Conservation (phyloP, 2,329 filamentous ascomycete species). For the Macrophomina tecta region DNA sequence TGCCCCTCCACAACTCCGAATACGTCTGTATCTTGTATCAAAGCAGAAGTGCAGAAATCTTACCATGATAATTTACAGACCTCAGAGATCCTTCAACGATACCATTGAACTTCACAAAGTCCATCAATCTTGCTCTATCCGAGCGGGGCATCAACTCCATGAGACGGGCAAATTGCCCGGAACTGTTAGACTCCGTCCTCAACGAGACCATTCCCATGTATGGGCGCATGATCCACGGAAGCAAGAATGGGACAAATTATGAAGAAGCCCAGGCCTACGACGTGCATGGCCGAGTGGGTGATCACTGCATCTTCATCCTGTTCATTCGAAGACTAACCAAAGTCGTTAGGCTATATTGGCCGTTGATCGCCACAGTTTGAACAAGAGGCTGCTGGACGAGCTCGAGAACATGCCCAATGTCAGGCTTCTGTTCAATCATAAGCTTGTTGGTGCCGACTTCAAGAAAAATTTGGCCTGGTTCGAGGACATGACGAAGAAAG, state of each 20-base stretch:
- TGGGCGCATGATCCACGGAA: slow-evolving; percentile 94
- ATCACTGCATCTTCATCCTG: not conserved
- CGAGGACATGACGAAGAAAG: slow-evolving; percentile 57
- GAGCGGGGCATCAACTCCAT: slow-evolving; percentile 93
- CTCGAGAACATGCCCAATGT: slow-evolving; percentile 87
- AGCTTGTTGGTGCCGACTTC: slow-evolving; percentile 90
- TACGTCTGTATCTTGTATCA: not conserved
- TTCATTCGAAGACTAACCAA: not conserved
- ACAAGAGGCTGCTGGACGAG: slow-evolving; percentile 81
- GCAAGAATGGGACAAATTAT: slow-evolving; percentile 69
- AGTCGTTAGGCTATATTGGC: slow-evolving; percentile 76
- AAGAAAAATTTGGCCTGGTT: slow-evolving; percentile 83
- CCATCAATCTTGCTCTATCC: slow-evolving; percentile 96
- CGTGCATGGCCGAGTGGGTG: slow-evolving; percentile 76
- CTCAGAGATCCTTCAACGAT: slow-evolving; percentile 81
- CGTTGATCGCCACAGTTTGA: slow-evolving; percentile 82
- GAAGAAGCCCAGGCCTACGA: slow-evolving; percentile 90
- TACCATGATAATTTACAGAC: slow-evolving; percentile 62
- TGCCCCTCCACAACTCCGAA: not conserved
- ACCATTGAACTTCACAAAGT: slow-evolving; percentile 94
- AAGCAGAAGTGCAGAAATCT: not conserved
- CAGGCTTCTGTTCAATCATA: slow-evolving; percentile 90
- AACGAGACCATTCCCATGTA: slow-evolving; percentile 86
- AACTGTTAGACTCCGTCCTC: slow-evolving; percentile 76
- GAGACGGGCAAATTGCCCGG: slow-evolving; percentile 68